These are phyloP conservation scores for Digitaria exilis DNA, from an alignment of 202 grass and related monocot genomes.

Conservation along the genomic window DNA sequence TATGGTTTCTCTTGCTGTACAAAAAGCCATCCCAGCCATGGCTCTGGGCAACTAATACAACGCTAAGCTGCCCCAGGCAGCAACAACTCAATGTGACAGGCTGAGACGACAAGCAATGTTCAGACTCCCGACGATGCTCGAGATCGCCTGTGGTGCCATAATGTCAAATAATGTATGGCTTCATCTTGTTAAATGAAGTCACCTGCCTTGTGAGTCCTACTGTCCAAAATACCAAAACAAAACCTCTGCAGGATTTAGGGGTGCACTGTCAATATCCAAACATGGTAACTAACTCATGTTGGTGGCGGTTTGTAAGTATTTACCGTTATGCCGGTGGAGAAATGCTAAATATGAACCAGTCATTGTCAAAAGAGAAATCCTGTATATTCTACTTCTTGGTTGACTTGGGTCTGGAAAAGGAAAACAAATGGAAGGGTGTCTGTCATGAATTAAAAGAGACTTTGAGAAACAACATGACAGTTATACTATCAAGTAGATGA, in stretches of 20 bases:
- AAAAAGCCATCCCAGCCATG: conserved; percentile 25
- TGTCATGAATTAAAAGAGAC: neutral
- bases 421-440: neutral
- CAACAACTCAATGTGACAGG: conserved; percentile 5
- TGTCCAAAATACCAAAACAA: conserved; percentile 50
- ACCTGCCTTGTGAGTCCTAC: conserved; percentile 26
- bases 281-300: neutral
- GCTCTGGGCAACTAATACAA: neutral
- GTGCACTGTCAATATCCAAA: neutral
- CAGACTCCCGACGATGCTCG: neutral
- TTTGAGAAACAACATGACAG: neutral
- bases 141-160: neutral
- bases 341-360: neutral
- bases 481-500: neutral
- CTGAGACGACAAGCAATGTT: too few relatives aligned
- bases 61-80: conserved; percentile 10
- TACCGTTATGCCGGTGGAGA: conserved; percentile 45
- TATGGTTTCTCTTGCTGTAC: conserved; percentile 45
- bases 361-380: conserved; percentile 36
- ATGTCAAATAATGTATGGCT: conserved; percentile 36
- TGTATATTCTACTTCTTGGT: conserved; percentile 18
- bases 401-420: conserved; percentile 36
- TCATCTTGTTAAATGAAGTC: conserved; percentile 35
- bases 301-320: neutral
- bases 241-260: neutral